phyloP scores from a whole-genome alignment of 768 basidiomycete species.

The Psilocybe cyanescens region DNA sequence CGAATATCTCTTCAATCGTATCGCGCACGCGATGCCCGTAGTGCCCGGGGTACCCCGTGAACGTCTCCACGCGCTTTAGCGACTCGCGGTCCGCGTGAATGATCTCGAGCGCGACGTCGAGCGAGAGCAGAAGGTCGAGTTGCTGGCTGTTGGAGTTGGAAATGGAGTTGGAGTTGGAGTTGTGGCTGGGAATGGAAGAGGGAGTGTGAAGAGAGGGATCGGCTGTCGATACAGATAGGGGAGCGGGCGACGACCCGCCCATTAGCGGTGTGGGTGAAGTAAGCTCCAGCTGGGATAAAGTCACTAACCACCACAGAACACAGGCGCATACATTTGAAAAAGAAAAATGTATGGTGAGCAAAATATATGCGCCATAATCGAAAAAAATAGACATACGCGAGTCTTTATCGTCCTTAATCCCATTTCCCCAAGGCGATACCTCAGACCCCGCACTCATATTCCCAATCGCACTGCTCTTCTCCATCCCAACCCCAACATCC shows the following conservation, averaged over 20 bases:
- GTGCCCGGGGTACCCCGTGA: conserved; percentile 83
- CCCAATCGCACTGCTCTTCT: neutral
- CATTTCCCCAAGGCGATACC: neutral
- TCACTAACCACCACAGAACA: neutral
- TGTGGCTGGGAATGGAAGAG: neutral
- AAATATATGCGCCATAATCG: too few relatives aligned
- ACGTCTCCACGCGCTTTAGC: conserved; percentile 91
- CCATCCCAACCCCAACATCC: conserved; percentile 27
- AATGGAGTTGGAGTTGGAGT: neutral
- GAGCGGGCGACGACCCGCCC: neutral
- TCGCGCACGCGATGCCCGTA: conserved; percentile 89
- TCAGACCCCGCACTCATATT: conserved; percentile 6
- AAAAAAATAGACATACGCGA: neutral
- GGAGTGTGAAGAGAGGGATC: neutral
- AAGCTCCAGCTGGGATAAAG: conserved; percentile 14
- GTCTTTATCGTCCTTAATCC: neutral
- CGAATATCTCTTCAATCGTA: conserved; percentile 93
- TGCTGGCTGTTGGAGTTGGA: conserved; percentile 31
- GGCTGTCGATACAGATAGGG: neutral
- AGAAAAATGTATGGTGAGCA: too few relatives aligned
- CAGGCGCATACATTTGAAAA: too few relatives aligned
- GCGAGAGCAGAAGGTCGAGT: conserved; percentile 87
- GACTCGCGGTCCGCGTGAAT: conserved; percentile 93
- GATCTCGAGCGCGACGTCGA: conserved; percentile 88
- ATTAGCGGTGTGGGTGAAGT: conserved; percentile 22